Percentiles rank a stretch among this genome's conserved stretches.
phyloP scores from a whole-genome alignment of 1,139 yeast species.

The Suhomyces bolitotheri region DNA sequence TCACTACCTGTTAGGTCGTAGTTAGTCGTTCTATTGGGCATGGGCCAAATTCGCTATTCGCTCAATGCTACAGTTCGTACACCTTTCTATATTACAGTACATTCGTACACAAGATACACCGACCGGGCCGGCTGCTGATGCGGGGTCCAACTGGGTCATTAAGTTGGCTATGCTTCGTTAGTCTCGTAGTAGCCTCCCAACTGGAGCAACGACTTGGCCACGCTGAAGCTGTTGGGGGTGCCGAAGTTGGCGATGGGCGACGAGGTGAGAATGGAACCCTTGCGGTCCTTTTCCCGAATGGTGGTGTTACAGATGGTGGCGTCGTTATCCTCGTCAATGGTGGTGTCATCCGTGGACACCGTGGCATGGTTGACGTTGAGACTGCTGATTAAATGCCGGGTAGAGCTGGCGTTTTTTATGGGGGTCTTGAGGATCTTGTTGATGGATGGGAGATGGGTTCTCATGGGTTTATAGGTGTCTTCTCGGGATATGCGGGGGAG shows the following conservation, averaged over 20 bases:
- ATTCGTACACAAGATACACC: no score
- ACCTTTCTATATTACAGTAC: no score
- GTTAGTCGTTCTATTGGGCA: no score
- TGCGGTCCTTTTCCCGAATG: slow-evolving; percentile 15
- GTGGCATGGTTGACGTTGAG: slow-evolving; percentile 10
- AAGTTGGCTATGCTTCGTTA: slow-evolving; percentile 8
- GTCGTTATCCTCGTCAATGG: slow-evolving; percentile 37
- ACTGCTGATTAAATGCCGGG: slow-evolving; percentile 20
- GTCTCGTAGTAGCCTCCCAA: slow-evolving; percentile 29
- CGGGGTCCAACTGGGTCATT: no score
- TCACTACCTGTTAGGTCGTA: no score
- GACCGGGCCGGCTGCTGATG: no score
- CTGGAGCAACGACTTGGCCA: slow-evolving; percentile 50
- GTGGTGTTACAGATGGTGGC: slow-evolving; percentile 21
- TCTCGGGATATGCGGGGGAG: slow-evolving; percentile 9
- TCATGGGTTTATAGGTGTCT: slow-evolving; percentile 3
- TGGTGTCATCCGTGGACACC: slow-evolving; percentile 34
- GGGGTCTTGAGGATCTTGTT: slow-evolving; percentile 50
- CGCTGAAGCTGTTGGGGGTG: slow-evolving; percentile 53
- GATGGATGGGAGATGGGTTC: slow-evolving; percentile 37
- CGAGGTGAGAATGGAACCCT: slow-evolving; percentile 16
- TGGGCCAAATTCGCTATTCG: no score
- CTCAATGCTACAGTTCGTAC: no score
- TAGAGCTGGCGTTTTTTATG: slow-evolving; percentile 35
- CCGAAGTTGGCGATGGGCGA: slow-evolving; percentile 44